Base-by-base conservation (phyloP, 148 eudicot genomes). In the Euryodendron excelsum region DNA sequence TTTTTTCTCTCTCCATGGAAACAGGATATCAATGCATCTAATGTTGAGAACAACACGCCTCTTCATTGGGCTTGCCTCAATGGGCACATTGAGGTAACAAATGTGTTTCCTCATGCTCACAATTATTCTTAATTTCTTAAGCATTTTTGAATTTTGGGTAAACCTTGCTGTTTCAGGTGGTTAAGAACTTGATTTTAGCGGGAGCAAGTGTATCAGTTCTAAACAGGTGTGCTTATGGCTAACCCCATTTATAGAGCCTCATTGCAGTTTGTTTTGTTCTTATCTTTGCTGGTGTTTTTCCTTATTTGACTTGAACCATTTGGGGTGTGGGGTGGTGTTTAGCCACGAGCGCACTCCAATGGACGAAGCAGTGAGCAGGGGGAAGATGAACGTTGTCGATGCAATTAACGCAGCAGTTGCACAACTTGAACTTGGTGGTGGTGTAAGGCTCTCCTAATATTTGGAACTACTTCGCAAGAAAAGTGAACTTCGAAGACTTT, bases 21-120 rank as follows among this genome's bases (percentile, higher is more conserved):
- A 76, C 92, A 92, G 98, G 95, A 92, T 83, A 87, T 94, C 5
- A 87, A 92, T 77, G 84, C 89, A 77, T 64, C 80, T 71, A 94
- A 94, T 76, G 72, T 74, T 58, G 94, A 90, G 85, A 91, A 91
- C 45, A 95, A 95, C 63, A 90, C 97, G 3, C 93, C 98, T 61
- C 94, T 95, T 55, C 98, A 95, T 76, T 95, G 94, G 96, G 98
- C 96, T 78, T 92, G 97, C 81, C 94, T 95, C 37, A 95, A 95
- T 61, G 96, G 91, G 23, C 96, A 85, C 78, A 75, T 82, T 47
- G 96, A 93, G 91, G 96, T 93, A 88, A 47, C 21, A 37, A 44
- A 47, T 36, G 4, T 20, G 17, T 31, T 18, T 55, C 66, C 41
- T 23, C 47, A 34, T 21, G 5, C 12, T 37, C 17, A 2, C 20